A percentile compares a stretch with the other conserved stretches of the same genome.
Conservation (phyloP, 495 filamentous ascomycete genomes). For the Lasiosphaeria hispida region DNA sequence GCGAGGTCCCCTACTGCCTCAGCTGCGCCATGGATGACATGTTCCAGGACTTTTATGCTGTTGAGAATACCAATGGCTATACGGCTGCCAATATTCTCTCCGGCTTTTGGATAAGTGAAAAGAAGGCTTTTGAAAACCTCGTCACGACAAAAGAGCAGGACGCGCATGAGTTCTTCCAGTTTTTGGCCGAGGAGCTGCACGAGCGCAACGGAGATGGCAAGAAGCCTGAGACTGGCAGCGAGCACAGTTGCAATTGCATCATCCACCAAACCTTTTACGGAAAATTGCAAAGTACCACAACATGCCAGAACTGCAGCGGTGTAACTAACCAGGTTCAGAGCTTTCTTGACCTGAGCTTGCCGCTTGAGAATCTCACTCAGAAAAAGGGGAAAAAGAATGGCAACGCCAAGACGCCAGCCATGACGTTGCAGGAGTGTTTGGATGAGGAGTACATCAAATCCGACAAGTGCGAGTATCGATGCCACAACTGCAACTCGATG, state of each 20-base stretch:
- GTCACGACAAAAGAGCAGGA: constrained; percentile 93
- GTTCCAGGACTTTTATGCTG: constrained; percentile 82
- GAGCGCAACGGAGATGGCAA: constrained; percentile 60
- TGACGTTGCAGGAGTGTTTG: constrained; percentile 71
- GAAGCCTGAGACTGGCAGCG: constrained; percentile 53
- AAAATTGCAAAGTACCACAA: constrained; percentile 79
- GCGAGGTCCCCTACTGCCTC: constrained; percentile 65
- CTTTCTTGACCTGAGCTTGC: constrained; percentile 81
- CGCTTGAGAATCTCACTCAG: constrained; percentile 61
- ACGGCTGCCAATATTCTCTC: constrained; percentile 78
- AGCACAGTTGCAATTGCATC: constrained; percentile 73
- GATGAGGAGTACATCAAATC: constrained; percentile 78
- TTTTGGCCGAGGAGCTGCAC: constrained; percentile 83
- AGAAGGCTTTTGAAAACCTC: constrained; percentile 61
- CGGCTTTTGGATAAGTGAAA: constrained; percentile 72
- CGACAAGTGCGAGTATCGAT: constrained; percentile 75
- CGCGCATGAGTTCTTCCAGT: constrained; percentile 93
- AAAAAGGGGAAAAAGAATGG: constrained; percentile 46
- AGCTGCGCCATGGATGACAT: constrained; percentile 88
- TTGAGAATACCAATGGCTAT: constrained; percentile 78
- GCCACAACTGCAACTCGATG: constrained; percentile 67
- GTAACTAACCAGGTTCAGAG: constrained; percentile 76
- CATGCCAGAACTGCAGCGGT: constrained; percentile 78
- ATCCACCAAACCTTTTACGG: constrained; percentile 89
- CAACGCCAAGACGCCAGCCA: constrained; percentile 36